A percentile compares a stretch with the other conserved stretches of the same genome.
Evolutionary conservation across 768 basidiomycete genomes (phyloP).

Genomic region (Lentinula aciculospora): DNA sequence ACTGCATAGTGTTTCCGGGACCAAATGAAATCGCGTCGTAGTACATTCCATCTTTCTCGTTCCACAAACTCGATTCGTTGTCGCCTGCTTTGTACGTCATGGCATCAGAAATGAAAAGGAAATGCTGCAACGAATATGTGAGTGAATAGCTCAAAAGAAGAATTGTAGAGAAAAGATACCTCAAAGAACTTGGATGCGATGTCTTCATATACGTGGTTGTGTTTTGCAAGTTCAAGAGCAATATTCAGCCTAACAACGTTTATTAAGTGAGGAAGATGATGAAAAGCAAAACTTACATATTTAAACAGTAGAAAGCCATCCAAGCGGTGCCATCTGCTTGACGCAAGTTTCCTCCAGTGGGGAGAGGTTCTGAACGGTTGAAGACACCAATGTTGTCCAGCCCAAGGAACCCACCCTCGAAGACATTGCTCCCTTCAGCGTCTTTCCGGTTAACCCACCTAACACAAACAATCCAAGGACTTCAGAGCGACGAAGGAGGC

Average conservation of each 20-base stretch:
- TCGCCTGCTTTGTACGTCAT: conserved; percentile 91
- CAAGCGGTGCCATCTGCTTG: conserved; percentile 99
- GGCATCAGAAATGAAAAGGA: conserved; percentile 97
- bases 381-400: conserved; percentile 98
- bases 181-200: conserved; percentile 99
- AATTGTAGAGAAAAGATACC: conserved; percentile 26
- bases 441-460: conserved; percentile 99
- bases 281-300: conserved; percentile 56
- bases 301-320: conserved; percentile 99
- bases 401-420: conserved; percentile 97
- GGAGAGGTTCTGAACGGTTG: conserved; percentile 95
- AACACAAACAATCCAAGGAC: conserved; percentile 3
- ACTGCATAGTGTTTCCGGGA: conserved; percentile 74
- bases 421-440: conserved; percentile 89
- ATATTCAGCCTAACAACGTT: conserved; percentile 74
- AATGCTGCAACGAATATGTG: conserved; percentile 59
- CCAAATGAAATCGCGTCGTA: conserved; percentile 95
- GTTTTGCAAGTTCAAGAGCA: conserved; percentile 95
- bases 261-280: not conserved
- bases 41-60: conserved; percentile 95
- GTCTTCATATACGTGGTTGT: conserved; percentile 96
- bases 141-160: too few relatives aligned
- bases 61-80: conserved; percentile 84
- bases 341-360: conserved; percentile 88
- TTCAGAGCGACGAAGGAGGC: not conserved